A percentile compares a stretch with the other conserved stretches of the same genome.
These are phyloP conservation scores for Carpinus viminea DNA, from an alignment of 306 rosid genomes.

Conservation along the genomic window DNA sequence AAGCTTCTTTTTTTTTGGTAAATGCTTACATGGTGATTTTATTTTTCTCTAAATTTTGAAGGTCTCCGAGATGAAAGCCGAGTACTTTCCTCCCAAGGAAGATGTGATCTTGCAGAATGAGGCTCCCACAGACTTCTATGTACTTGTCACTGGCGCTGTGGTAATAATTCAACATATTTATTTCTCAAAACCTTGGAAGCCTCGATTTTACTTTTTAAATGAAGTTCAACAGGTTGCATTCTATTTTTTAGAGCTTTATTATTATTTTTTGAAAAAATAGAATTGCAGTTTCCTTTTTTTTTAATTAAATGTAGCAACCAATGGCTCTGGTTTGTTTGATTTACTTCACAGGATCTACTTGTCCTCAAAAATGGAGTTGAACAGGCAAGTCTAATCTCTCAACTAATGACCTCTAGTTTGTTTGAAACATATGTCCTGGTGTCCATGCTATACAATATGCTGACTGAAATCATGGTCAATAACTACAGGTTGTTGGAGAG, in stretches of 20 bases:
- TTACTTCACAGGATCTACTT: conserved; percentile 57
- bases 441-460: conserved; percentile 1
- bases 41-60: conserved; percentile 24
- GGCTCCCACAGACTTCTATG: conserved; percentile 92
- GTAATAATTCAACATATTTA: conserved; percentile 40
- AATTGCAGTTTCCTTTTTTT: neutral
- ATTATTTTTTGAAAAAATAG: neutral
- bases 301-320: neutral
- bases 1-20: neutral
- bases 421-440: neutral
- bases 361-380: conserved; percentile 72
- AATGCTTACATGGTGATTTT: conserved; percentile 11
- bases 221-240: neutral
- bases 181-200: neutral
- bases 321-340: conserved; percentile 30
- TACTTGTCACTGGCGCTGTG: conserved; percentile 86
- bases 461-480: conserved; percentile 14
- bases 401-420: neutral
- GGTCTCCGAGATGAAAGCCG: conserved; percentile 99
- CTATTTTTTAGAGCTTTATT: neutral
- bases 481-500: conserved; percentile 70
- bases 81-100: conserved; percentile 96
- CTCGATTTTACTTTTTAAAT: neutral
- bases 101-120: conserved; percentile 94
- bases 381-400: conserved; percentile 53